These are phyloP conservation scores for Entrophospora sp. DNA, from an alignment of 192 early-diverging fungal species.

Conservation along the genomic window DNA sequence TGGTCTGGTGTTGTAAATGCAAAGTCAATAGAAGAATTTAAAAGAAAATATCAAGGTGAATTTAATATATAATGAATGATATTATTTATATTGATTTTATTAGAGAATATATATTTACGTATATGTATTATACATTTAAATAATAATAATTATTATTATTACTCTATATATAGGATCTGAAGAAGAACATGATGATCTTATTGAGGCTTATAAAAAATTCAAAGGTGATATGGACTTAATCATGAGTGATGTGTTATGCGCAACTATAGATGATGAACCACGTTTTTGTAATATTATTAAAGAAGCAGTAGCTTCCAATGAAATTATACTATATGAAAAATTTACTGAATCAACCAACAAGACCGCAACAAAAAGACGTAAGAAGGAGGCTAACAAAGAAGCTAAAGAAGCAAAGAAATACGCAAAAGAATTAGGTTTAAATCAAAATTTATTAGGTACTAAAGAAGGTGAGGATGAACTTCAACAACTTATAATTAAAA, in stretches of 20 bases:
- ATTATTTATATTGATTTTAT: background rate
- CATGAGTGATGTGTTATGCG: slow-evolving; percentile 49
- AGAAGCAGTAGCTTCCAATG: slow-evolving; percentile 49
- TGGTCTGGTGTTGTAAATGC: slow-evolving; percentile 65
- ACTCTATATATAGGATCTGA: slow-evolving; percentile 45
- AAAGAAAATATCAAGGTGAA: slow-evolving; percentile 57
- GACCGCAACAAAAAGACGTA: slow-evolving; percentile 38
- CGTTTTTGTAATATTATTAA: slow-evolving; percentile 57
- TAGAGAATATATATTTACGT: no score
- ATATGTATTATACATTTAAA: no score
- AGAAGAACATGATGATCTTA: slow-evolving; percentile 64
- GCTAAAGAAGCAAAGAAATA: slow-evolving; percentile 52
- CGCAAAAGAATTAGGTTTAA: slow-evolving; percentile 48
- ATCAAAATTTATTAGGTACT: slow-evolving; percentile 32
- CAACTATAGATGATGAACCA: slow-evolving; percentile 52
- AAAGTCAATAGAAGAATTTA: slow-evolving; percentile 66
- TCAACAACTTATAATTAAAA: slow-evolving; percentile 49
- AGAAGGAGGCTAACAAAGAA: slow-evolving; percentile 47
- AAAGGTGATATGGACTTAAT: slow-evolving; percentile 69
- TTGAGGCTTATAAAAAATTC: slow-evolving; percentile 51
- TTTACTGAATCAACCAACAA: slow-evolving; percentile 46
- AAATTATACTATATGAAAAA: slow-evolving; percentile 37
- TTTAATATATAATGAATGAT: background rate
- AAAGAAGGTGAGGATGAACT: slow-evolving; percentile 35
- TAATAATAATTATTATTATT: no score